phyloP scores from a whole-genome alignment of 139 green algal species.

The Closterium sp. region DNA sequence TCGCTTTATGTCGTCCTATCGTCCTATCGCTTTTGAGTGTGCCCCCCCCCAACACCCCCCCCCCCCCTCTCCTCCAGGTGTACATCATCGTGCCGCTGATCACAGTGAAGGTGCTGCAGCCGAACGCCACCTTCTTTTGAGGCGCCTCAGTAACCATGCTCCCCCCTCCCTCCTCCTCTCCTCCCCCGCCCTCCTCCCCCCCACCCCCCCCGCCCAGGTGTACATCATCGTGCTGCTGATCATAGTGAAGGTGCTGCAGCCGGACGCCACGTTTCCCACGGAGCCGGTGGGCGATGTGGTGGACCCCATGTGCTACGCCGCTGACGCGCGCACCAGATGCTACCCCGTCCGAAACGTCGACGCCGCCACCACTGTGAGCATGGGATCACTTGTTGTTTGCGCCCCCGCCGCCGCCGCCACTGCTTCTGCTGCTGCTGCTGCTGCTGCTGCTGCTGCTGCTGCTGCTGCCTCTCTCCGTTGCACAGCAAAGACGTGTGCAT shows the following conservation, averaged over 20 bases:
- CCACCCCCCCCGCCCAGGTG: conserved; percentile 5
- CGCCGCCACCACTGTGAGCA: neutral
- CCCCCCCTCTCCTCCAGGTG: conserved; percentile 7
- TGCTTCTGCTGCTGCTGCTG: neutral
- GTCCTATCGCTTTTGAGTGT: too few relatives aligned
- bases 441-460: neutral
- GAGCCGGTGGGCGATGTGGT: neutral
- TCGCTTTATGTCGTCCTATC: too few relatives aligned
- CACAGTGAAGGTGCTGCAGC: conserved; percentile 43
- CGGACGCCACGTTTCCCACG: neutral
- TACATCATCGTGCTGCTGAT: conserved; percentile 48
- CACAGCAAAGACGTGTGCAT: too few relatives aligned
- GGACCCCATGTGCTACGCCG: neutral
- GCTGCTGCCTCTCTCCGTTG: neutral
- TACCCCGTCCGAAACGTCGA: neutral
- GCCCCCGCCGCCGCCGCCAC: too few relatives aligned
- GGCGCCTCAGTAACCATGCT: too few relatives aligned
- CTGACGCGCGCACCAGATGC: neutral
- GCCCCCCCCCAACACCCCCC: too few relatives aligned
- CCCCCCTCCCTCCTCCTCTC: neutral
- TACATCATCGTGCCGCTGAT: conserved; percentile 48
- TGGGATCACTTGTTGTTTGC: too few relatives aligned
- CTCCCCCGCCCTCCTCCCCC: too few relatives aligned
- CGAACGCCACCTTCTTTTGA: conserved; percentile 1
- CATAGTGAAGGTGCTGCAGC: conserved; percentile 43